These are phyloP conservation scores for Cryphonectria radicalis DNA, from an alignment of 2,329 filamentous ascomycete species.

Conservation along the genomic window DNA sequence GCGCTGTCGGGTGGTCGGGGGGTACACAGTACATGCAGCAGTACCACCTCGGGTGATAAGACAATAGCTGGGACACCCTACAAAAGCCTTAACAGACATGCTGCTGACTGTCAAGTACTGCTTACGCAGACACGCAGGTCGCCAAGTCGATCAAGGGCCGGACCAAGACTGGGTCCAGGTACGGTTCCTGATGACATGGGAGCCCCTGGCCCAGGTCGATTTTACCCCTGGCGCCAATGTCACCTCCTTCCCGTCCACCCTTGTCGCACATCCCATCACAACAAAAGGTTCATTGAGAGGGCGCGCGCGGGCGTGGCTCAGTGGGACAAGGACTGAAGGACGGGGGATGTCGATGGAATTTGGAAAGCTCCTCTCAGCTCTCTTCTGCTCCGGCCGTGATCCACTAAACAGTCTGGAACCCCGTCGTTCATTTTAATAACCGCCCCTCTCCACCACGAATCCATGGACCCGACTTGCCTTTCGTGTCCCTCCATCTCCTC, in stretches of 20 bases:
- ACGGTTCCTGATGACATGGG: not conserved
- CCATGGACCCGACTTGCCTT: conserved; percentile 1
- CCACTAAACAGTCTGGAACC: conserved; percentile 12
- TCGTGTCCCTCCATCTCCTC: not conserved
- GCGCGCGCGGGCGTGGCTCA: not conserved
- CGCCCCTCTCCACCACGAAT: conserved; percentile 19
- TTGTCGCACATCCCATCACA: not conserved
- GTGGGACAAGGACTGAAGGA: not conserved
- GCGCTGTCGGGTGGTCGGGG: not conserved
- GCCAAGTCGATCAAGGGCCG: not conserved
- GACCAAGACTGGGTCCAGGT: not conserved
- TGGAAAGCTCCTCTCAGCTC: too few species aligned
- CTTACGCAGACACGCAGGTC: not conserved
- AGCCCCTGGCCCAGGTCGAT: not conserved
- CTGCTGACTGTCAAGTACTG: not conserved
- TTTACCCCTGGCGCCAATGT: conserved; percentile 13
- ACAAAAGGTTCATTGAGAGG: not conserved
- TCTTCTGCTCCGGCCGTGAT: not conserved
- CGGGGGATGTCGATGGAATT: not conserved
- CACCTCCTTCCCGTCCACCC: conserved; percentile 11
- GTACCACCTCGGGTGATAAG: not conserved
- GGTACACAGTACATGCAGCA: not conserved
- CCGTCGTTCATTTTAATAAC: conserved; percentile 23
- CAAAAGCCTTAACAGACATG: not conserved
- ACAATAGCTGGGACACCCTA: not conserved